Evolutionary conservation across 75 land plant genomes (phyloP).

Genomic region (Sequoia sempervirens): DNA sequence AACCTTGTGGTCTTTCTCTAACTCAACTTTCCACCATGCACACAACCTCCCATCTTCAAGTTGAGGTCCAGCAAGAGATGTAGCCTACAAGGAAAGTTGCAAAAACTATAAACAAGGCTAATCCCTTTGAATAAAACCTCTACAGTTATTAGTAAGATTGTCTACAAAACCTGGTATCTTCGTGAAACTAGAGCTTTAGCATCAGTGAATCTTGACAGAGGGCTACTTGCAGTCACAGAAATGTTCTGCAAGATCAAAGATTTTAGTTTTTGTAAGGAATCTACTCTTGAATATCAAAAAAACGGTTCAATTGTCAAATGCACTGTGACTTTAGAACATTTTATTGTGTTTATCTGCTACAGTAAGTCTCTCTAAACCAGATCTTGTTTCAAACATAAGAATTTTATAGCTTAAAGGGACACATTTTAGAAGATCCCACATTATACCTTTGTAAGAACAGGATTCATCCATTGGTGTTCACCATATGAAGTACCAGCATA

Average conservation of each 20-base stretch:
- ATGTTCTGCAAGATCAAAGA: constrained; percentile 48
- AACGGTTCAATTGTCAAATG: neutral
- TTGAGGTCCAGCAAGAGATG: constrained; percentile 85
- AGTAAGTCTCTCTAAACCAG: neutral
- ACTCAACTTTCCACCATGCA: constrained; percentile 96
- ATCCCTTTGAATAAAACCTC: neutral
- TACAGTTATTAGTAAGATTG: neutral
- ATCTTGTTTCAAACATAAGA: neutral
- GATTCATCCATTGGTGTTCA: constrained; percentile 90
- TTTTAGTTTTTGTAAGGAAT: neutral
- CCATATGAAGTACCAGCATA: constrained; percentile 94
- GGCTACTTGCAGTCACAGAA: constrained; percentile 81
- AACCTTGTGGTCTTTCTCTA: constrained; percentile 86
- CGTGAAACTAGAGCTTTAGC: constrained; percentile 81
- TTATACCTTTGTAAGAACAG: constrained; percentile 76
- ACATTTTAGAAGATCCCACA: neutral
- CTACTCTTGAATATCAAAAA: neutral
- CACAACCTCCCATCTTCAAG: constrained; percentile 57
- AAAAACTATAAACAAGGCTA: neutral
- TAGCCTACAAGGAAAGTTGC: constrained; percentile 45
- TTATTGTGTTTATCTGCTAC: neutral
- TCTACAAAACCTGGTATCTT: constrained; percentile 69
- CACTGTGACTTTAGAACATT: neutral
- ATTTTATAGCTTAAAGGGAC: neutral
- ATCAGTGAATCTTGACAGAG: constrained; percentile 80